These are phyloP conservation scores for Cordyceps militaris DNA, from an alignment of 2,329 filamentous ascomycete species.

Conservation along the genomic window DNA sequence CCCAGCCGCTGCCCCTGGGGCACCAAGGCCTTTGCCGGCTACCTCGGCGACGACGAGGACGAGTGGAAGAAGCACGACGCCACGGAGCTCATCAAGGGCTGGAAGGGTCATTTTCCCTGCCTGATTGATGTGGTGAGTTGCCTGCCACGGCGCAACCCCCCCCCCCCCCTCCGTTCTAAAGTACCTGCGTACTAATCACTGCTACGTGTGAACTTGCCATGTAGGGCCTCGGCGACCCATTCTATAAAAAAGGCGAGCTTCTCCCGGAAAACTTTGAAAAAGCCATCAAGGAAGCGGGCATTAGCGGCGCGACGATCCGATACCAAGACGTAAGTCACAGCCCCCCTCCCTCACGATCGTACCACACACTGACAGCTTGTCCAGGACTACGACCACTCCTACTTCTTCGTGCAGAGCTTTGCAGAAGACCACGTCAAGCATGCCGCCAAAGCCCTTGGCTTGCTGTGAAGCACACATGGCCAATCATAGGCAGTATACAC, in stretches of 20 bases:
- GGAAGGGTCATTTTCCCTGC: slow-evolving; percentile 64
- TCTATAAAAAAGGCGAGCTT: slow-evolving; percentile 90
- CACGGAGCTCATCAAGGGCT: slow-evolving; percentile 76
- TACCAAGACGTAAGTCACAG: slow-evolving; percentile 61
- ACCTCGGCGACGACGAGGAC: slow-evolving; percentile 69
- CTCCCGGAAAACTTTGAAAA: slow-evolving; percentile 87
- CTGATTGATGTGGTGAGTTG: slow-evolving; percentile 76
- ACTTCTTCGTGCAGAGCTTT: slow-evolving; percentile 93
- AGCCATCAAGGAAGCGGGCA: slow-evolving; percentile 68
- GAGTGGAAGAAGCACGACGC: slow-evolving; percentile 89
- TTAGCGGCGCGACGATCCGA: slow-evolving; percentile 66
- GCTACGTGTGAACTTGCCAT: not conserved
- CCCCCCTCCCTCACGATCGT: not conserved
- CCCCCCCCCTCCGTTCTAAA: too few relatives aligned
- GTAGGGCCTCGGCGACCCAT: slow-evolving; percentile 86
- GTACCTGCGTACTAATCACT: not conserved
- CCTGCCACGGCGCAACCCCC: too few relatives aligned
- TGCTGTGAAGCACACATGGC: slow-evolving; percentile 17
- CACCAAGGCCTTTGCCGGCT: slow-evolving; percentile 87
- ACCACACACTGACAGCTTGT: not conserved
- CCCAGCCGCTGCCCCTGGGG: slow-evolving; percentile 85
- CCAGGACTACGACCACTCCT: slow-evolving; percentile 90
- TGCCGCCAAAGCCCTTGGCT: slow-evolving; percentile 72
- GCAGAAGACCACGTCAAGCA: slow-evolving; percentile 85
- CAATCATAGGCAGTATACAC: not conserved